Base-by-base conservation (phyloP, 139 green algal genomes). In the Asterochloris sp. region DNA sequence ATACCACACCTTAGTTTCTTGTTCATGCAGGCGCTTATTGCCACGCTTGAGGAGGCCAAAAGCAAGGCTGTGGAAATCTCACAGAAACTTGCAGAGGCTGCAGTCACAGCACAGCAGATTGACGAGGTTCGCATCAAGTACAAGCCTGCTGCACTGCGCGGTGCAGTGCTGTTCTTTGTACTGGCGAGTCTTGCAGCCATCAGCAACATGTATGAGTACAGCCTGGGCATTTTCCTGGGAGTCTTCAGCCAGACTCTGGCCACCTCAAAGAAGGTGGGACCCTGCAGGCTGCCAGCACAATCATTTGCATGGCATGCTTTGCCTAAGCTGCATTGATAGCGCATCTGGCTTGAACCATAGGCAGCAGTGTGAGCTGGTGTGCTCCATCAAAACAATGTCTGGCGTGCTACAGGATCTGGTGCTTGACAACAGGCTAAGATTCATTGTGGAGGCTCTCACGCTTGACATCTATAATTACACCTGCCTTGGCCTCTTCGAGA, bases 151-250 rank as follows among this genome's bases (percentile, higher is more conserved):
- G 93, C 93, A 47, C 89, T 92, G 86, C 86, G 93, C 23, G 93
- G 93, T 14, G 89, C 92, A 67, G 90, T 97, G 80, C 86, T 97
- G 26, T 97, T 95, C 90, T 97, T 97, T 86, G 90, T 95, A 27
- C 91, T 97, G 83, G 86, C 85, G 19, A 87, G 78, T 13, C 88
- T 97, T 24, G 85, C 85, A 38, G 87, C 86, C 76, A 93, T 97
- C 85, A 93, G 86, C 85, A 93, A 94, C 87, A 97, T 97, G 93
- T 94, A 97, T 83, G 92, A 97, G 86, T 86, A 89, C 85, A 87
- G 71, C 78, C 85, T 97, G 47, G 83, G 80, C 14, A 85, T 74
- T 28, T 97, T 94, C 87, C 87, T 96, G 26, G 87, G 86, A 8
- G 92, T 97, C 23, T 97, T 97, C 85, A 80, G 61, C 28, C 68